Base-by-base conservation (phyloP, 306 rosid genomes). In the Glycine tomentella region DNA sequence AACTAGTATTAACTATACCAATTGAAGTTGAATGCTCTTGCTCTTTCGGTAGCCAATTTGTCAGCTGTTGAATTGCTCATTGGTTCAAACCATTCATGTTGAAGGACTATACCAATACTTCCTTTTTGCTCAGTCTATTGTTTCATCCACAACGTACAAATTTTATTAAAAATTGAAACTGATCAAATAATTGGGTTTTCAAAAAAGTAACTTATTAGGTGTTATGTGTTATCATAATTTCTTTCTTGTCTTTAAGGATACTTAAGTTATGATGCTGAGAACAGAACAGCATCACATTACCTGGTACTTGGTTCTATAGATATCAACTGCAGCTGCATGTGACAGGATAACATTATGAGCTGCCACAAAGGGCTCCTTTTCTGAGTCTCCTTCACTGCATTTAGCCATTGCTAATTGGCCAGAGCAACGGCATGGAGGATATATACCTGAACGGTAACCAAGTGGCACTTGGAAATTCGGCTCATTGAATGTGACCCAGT, bases 331-430 rank as follows among this genome's bases (percentile, higher is more conserved):
- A 62, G 91, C 85, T 10, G 95, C 93, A 82, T 94, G 98, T 34
- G 98, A 81, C 14, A 91, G 77, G 67, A 94, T 88, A n/a, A 92
- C 75, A 56, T 92, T 94, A 68, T 94, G 97, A 34, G 95, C 95
- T 36, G 85, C 94, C 31, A 92, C 16, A 15, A 89, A 89, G 9
- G 97, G 98, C 75, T 94, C 98, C 31, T 33, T 89, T 77, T 81
- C 89, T n/a, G 97, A 90, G 64, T 94, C 81, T 3, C 95, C 98
- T 42, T 15, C 16, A 4, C 16, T 84, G 72, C 94, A 94, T 20
- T 85, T 86, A 8, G 69, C 84, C 71, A 88, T 36, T 57, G 77
- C 83, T 42, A 84, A 88, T 42, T 88, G 49, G 3, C 74, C 57
- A 17, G 90, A 85, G 84, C 97, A 93, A 12, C 80, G 91, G 3